A percentile compares a stretch with the other conserved stretches of the same genome.
Conservation (phyloP, 163 green algal genomes). For the Scenedesmus sp. region DNA sequence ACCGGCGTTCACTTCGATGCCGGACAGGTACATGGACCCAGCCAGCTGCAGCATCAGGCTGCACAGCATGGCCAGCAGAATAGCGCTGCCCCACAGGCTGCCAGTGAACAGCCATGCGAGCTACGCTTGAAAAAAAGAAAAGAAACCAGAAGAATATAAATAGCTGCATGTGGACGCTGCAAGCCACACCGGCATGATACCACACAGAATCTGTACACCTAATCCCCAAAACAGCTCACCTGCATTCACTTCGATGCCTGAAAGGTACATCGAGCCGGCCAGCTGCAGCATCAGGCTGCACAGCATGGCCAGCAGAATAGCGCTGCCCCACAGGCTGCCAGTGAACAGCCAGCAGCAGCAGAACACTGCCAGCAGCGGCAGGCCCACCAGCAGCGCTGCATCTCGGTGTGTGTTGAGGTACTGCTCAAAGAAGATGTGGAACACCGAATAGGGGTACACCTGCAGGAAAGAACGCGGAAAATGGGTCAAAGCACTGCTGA, state of each 20-base stretch:
- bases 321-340: constrained; percentile 68
- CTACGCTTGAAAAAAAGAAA: constrained; percentile 72
- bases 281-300: constrained; percentile 80
- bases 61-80: constrained; percentile 72
- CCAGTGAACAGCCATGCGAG: constrained; percentile 68
- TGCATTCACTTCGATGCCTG: constrained; percentile 68
- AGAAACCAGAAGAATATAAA: constrained; percentile 58
- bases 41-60: constrained; percentile 81
- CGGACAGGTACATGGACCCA: constrained; percentile 81
- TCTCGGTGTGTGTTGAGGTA: constrained; percentile 73
- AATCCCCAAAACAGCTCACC: constrained; percentile 7
- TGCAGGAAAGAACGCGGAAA: constrained; percentile 45
- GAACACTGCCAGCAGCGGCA: constrained; percentile 67
- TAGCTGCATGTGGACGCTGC: constrained; percentile 25
- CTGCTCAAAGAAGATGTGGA: constrained; percentile 97
- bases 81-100: constrained; percentile 65
- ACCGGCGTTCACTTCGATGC: constrained; percentile 66
- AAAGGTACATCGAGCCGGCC: constrained; percentile 81
- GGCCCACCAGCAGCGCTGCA: constrained; percentile 56
- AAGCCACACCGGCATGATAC: constrained; percentile 19
- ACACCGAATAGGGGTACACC: constrained; percentile 90
- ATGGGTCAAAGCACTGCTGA: not conserved
- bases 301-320: constrained; percentile 74
- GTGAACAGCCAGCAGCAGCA: constrained; percentile 60
- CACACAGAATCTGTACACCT: not conserved